phyloP scores from a whole-genome alignment of 2,329 filamentous ascomycete species.

The Aspergillus versicolor region DNA sequence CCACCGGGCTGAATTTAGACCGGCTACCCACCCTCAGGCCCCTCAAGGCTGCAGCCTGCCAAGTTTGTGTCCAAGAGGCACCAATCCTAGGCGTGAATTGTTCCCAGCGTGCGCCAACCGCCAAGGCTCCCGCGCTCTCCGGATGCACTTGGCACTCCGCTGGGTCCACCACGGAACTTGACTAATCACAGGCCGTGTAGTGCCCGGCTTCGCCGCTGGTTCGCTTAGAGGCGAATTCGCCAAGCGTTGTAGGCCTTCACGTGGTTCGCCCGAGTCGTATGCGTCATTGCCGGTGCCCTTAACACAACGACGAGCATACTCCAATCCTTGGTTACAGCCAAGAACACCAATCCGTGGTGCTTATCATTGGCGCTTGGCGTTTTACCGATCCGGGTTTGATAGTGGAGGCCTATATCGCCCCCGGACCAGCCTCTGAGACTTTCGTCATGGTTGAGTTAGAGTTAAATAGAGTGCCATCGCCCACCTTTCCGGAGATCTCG shows the following conservation, averaged over 20 bases:
- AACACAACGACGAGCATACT: not conserved
- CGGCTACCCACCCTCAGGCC: slow-evolving; percentile 14
- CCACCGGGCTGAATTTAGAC: slow-evolving; percentile 13
- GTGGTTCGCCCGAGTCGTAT: slow-evolving; percentile 13
- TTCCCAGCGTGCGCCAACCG: slow-evolving; percentile 13
- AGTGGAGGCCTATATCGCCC: slow-evolving; percentile 6
- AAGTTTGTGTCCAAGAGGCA: slow-evolving; percentile 16
- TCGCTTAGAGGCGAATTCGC: slow-evolving; percentile 5
- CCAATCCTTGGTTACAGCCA: slow-evolving; percentile 12
- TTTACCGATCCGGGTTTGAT: slow-evolving; percentile 2
- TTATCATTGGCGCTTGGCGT: slow-evolving; percentile 16
- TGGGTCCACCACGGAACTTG: not conserved
- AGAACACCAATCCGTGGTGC: not conserved
- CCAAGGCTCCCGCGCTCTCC: slow-evolving; percentile 21
- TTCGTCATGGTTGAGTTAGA: slow-evolving; percentile 10
- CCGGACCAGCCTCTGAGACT: slow-evolving; percentile 1
- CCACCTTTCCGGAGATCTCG: not conserved
- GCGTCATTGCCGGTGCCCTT: slow-evolving; percentile 15
- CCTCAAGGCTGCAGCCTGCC: slow-evolving; percentile 14
- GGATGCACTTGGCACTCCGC: slow-evolving; percentile 23
- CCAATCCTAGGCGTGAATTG: slow-evolving; percentile 11
- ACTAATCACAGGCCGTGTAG: slow-evolving; percentile 7
- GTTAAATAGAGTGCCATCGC: slow-evolving; percentile 15
- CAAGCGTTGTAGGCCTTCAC: slow-evolving; percentile 10
- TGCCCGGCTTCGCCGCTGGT: slow-evolving; percentile 1